phyloP scores from a whole-genome alignment of 805 yeast genomes.

The Candida endomychidarum region DNA sequence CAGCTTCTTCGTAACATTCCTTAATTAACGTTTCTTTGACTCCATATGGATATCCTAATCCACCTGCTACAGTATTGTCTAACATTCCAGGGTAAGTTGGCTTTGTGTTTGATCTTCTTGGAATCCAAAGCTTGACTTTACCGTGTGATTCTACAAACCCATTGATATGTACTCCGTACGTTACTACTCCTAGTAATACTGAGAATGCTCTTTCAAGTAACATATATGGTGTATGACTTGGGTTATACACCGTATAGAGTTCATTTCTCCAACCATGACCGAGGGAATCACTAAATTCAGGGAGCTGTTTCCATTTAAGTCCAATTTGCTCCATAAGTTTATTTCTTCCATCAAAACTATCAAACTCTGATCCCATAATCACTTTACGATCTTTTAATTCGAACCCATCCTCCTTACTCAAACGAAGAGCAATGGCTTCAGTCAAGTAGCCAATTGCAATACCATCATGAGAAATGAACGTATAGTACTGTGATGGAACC shows the following conservation, averaged over 20 bases:
- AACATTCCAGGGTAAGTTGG: slow-evolving; percentile 88
- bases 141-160: slow-evolving; percentile 60
- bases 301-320: slow-evolving; percentile 31
- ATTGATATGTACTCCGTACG: slow-evolving; percentile 86
- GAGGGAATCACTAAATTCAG: slow-evolving; percentile 28
- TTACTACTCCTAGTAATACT: slow-evolving; percentile 78
- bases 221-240: slow-evolving; percentile 56
- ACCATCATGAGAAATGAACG: slow-evolving; percentile 31
- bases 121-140: slow-evolving; percentile 71
- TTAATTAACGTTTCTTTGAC: slow-evolving; percentile 74
- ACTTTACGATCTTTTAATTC: slow-evolving; percentile 27
- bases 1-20: slow-evolving; percentile 92
- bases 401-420: slow-evolving; percentile 17
- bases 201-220: slow-evolving; percentile 79
- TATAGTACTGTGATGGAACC: slow-evolving; percentile 19
- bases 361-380: slow-evolving; percentile 23
- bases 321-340: slow-evolving; percentile 45
- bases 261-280: slow-evolving; percentile 84
- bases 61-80: slow-evolving; percentile 96
- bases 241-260: slow-evolving; percentile 67
- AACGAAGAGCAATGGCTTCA: slow-evolving; percentile 22
- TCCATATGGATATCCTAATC: slow-evolving; percentile 80
- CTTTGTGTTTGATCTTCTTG: slow-evolving; percentile 73
- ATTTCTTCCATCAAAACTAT: slow-evolving; percentile 43
- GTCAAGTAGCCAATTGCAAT: slow-evolving; percentile 30